Evolutionary conservation across 768 basidiomycete species (phyloP).

Genomic region (Amanita thiersii): DNA sequence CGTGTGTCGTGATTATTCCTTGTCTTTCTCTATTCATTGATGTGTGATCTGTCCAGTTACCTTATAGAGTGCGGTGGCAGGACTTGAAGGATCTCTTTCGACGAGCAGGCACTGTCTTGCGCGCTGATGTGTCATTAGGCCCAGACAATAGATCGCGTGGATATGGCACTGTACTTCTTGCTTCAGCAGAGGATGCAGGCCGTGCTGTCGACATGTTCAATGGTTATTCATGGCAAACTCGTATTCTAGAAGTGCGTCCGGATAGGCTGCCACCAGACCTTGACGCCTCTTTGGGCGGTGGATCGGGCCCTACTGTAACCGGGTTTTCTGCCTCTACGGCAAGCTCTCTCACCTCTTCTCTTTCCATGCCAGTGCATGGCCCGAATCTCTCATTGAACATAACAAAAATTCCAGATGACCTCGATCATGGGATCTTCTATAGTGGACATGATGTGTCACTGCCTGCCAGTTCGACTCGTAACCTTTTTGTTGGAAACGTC

Average conservation of each 20-base stretch:
- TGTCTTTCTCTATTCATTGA: conserved; percentile 7
- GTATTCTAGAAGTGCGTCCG: conserved; percentile 84
- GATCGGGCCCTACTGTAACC: conserved; percentile 9
- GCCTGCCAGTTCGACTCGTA: conserved; percentile 30
- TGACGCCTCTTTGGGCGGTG: conserved; percentile 26
- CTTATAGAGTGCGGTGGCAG: conserved; percentile 97
- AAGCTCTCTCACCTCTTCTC: conserved; percentile 8
- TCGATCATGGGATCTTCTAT: conserved; percentile 15
- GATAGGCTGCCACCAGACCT: conserved; percentile 71
- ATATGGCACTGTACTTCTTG: conserved; percentile 90
- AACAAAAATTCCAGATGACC: conserved; percentile 14
- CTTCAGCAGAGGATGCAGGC: conserved; percentile 90
- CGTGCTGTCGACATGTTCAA: conserved; percentile 95
- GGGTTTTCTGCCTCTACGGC: conserved; percentile 6
- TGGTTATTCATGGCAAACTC: conserved; percentile 94
- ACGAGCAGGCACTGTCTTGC: conserved; percentile 83
- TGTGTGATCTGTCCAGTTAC: conserved; percentile 47
- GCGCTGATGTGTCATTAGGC: conserved; percentile 71
- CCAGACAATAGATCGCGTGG: conserved; percentile 91
- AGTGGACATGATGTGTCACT: conserved; percentile 12
- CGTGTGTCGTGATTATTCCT: conserved; percentile 36
- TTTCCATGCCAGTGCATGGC: conserved; percentile 8
- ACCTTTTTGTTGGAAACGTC: conserved; percentile 86
- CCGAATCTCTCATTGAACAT: conserved; percentile 10
- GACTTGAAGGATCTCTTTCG: conserved; percentile 98